These are phyloP conservation scores for Scleroderma citrinum DNA, from an alignment of 768 basidiomycete genomes.

Conservation along the genomic window DNA sequence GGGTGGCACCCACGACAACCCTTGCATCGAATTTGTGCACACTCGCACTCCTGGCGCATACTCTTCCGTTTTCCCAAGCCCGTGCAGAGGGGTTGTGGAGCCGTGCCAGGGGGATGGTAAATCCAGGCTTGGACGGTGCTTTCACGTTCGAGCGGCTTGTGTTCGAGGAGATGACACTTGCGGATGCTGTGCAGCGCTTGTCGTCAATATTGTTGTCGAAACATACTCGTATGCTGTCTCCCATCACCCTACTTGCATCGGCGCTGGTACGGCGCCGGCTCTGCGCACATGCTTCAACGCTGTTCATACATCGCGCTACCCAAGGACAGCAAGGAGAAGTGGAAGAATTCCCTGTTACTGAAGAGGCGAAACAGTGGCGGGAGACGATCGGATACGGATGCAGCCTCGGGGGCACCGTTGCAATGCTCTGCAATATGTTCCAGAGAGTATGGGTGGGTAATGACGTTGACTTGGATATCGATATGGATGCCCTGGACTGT, in stretches of 20 bases:
- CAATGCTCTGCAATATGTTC: constrained; percentile 47
- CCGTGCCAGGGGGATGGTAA: constrained; percentile 23
- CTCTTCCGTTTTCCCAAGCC: constrained; percentile 29
- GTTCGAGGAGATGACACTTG: constrained; percentile 43
- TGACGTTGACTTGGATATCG: constrained; percentile 28
- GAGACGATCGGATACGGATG: constrained; percentile 53
- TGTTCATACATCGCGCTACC: constrained; percentile 48
- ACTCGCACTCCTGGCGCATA: constrained; percentile 49
- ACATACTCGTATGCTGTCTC: constrained; percentile 20
- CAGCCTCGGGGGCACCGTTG: constrained; percentile 56
- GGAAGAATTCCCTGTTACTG: constrained; percentile 14
- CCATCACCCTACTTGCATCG: constrained; percentile 47
- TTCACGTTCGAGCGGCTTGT: constrained; percentile 51
- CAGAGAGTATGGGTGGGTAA: constrained; percentile 51
- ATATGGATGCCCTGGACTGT: constrained; percentile 27
- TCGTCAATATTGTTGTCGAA: constrained; percentile 2
- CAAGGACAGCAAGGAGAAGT: constrained; percentile 12
- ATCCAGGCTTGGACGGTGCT: constrained; percentile 21
- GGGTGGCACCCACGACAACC: constrained; percentile 22
- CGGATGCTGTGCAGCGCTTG: constrained; percentile 45
- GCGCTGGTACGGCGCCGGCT: constrained; percentile 47
- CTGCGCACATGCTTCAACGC: constrained; percentile 42
- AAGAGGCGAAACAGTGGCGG: constrained; percentile 34
- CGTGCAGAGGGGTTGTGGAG: constrained; percentile 44
- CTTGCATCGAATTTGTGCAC: constrained; percentile 49